Evolutionary conservation across 441 rosid genomes (phyloP).

Genomic region (Eruca vesicaria): DNA sequence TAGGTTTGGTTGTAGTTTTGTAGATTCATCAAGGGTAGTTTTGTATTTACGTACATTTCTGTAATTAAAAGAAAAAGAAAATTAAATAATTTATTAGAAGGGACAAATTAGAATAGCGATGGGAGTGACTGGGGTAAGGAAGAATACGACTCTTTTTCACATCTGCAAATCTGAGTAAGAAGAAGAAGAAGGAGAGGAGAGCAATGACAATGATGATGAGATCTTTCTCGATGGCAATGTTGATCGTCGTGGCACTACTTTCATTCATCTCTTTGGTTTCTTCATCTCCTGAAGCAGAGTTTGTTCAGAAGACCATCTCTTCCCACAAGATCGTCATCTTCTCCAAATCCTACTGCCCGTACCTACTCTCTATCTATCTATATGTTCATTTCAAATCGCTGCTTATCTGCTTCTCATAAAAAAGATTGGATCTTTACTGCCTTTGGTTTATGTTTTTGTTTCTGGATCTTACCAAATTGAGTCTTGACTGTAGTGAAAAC

Average conservation of each 20-base stretch:
- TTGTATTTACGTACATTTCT: no score
- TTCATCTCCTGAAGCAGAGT: conserved; percentile 45
- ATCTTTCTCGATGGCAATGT: conserved; percentile 27
- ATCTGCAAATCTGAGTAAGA: background rate
- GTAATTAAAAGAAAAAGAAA: no score
- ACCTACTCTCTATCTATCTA: background rate
- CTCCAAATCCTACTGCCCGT: conserved; percentile 98
- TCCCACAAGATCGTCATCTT: conserved; percentile 86
- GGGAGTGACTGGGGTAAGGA: no score
- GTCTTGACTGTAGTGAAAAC: background rate
- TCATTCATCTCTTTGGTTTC: conserved; percentile 32
- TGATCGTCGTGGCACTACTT: conserved; percentile 22
- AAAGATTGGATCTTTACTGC: conserved; percentile 1
- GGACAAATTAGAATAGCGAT: no score
- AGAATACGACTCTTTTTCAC: no score
- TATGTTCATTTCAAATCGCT: background rate
- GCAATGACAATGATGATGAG: conserved; percentile 25
- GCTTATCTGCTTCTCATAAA: background rate
- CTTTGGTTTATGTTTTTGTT: background rate
- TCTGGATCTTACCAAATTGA: background rate
- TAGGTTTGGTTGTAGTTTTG: no score
- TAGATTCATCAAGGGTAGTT: no score
- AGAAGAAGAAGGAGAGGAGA: conserved; percentile 6
- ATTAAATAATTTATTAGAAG: no score
- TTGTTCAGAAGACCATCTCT: conserved; percentile 68